A percentile compares a stretch with the other conserved stretches of the same genome.
phyloP scores from a whole-genome alignment of 208 protist species.

The Trypanosoma rangeli region DNA sequence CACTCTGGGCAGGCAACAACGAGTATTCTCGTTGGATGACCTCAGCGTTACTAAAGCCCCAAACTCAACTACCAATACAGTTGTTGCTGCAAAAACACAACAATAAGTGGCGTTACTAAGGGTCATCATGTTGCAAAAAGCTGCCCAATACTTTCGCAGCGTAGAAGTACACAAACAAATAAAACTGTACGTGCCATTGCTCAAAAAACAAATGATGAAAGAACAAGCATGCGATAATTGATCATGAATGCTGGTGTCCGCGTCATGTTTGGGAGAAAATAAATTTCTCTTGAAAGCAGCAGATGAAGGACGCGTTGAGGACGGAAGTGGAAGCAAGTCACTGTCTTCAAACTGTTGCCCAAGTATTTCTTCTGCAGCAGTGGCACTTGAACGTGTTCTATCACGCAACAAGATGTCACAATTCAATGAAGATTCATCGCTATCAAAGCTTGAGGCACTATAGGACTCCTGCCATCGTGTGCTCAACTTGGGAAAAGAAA shows the following conservation, averaged over 20 bases:
- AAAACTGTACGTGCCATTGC: background rate
- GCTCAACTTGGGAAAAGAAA: background rate
- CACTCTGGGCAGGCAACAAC: background rate
- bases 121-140: background rate
- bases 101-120: background rate
- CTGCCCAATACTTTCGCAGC: background rate
- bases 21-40: background rate
- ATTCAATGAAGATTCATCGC: background rate
- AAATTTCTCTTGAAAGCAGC: background rate
- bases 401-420: slow-evolving; percentile 10
- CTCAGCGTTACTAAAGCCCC: background rate
- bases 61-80: background rate
- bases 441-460: slow-evolving; percentile 13
- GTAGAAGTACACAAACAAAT: background rate
- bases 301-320: background rate
- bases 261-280: background rate
- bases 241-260: background rate
- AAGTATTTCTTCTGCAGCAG: slow-evolving; percentile 19
- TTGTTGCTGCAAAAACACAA: slow-evolving; percentile 8
- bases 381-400: slow-evolving; percentile 6
- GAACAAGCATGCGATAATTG: background rate
- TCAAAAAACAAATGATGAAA: background rate
- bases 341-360: slow-evolving; percentile 12
- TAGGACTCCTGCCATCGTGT: background rate
- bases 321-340: background rate